These are phyloP conservation scores for Hortiboletus flavorubellus DNA, from an alignment of 768 basidiomycete species.

Conservation along the genomic window DNA sequence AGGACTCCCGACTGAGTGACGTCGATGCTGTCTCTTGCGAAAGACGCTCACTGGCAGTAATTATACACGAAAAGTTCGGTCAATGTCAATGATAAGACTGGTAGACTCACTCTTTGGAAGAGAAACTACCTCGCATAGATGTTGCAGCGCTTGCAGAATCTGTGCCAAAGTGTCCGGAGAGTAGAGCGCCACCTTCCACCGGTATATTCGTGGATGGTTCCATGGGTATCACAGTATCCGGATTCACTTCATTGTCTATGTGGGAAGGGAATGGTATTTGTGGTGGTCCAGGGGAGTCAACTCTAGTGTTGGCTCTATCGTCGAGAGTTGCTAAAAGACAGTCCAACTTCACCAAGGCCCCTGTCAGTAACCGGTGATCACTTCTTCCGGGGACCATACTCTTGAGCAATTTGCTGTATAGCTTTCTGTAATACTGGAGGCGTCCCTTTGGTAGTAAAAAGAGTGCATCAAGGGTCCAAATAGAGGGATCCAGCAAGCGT, in stretches of 20 bases:
- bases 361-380: slow-evolving; percentile 78
- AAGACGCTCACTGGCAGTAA: slow-evolving; percentile 46
- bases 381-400: slow-evolving; percentile 83
- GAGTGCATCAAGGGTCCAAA: slow-evolving; percentile 84
- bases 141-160: slow-evolving; percentile 44
- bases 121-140: slow-evolving; percentile 50
- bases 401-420: slow-evolving; percentile 82
- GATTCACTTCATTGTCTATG: neutral
- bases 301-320: slow-evolving; percentile 44
- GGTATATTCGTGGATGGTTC: neutral
- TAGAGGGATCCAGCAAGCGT: slow-evolving; percentile 35
- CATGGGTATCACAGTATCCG: neutral
- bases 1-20: slow-evolving; percentile 50
- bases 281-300: slow-evolving; percentile 7
- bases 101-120: slow-evolving; percentile 53
- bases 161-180: slow-evolving; percentile 21
- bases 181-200: slow-evolving; percentile 6
- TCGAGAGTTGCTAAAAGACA: slow-evolving; percentile 66
- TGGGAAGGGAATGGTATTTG: neutral
- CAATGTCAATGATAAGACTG: neutral
- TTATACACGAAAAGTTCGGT: slow-evolving; percentile 5
- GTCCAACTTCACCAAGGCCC: slow-evolving; percentile 80
- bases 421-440: slow-evolving; percentile 87
- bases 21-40: slow-evolving; percentile 60
- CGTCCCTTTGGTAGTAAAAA: slow-evolving; percentile 85